Percentiles rank a stretch among this genome's conserved stretches.
phyloP scores from a whole-genome alignment of 306 rosid species.

The Pterocarpus santalinus region DNA sequence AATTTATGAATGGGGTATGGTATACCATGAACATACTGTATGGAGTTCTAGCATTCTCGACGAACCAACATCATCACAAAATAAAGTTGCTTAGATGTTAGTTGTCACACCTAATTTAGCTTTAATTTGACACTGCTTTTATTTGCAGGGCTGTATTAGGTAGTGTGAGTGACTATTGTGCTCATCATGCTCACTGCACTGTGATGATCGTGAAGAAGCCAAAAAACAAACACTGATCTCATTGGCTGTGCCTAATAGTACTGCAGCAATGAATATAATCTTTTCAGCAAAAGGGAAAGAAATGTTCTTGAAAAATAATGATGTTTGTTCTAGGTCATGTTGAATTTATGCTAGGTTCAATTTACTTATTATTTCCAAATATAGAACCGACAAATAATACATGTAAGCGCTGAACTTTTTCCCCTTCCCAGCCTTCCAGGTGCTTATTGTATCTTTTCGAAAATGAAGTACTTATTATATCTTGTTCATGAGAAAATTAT shows the following conservation, averaged over 20 bases:
- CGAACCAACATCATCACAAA: too few species aligned
- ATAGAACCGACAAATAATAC: background rate
- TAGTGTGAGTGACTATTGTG: slow-evolving; percentile 87
- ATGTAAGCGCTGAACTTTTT: background rate
- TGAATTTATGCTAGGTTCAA: slow-evolving; percentile 22
- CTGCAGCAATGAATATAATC: slow-evolving; percentile 29
- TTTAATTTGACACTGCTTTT: background rate
- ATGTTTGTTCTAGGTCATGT: slow-evolving; percentile 1
- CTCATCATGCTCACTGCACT: slow-evolving; percentile 80
- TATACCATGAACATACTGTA: too few species aligned
- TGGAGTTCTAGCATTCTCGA: too few species aligned
- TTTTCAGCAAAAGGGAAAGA: slow-evolving; percentile 12
- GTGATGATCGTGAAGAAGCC: slow-evolving; percentile 89
- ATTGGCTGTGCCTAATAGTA: background rate
- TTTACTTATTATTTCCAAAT: background rate
- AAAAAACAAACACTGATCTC: slow-evolving; percentile 56
- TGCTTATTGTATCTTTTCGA: too few species aligned
- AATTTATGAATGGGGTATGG: too few species aligned
- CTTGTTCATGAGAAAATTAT: background rate
- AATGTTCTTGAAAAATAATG: background rate
- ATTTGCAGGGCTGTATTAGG: slow-evolving; percentile 78
- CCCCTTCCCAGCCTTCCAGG: background rate
- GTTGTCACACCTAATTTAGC: background rate
- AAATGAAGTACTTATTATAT: background rate
- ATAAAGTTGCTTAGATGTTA: background rate